Evolutionary conservation across 768 basidiomycete species (phyloP).

Genomic region (Phlebiopsis gigantea): DNA sequence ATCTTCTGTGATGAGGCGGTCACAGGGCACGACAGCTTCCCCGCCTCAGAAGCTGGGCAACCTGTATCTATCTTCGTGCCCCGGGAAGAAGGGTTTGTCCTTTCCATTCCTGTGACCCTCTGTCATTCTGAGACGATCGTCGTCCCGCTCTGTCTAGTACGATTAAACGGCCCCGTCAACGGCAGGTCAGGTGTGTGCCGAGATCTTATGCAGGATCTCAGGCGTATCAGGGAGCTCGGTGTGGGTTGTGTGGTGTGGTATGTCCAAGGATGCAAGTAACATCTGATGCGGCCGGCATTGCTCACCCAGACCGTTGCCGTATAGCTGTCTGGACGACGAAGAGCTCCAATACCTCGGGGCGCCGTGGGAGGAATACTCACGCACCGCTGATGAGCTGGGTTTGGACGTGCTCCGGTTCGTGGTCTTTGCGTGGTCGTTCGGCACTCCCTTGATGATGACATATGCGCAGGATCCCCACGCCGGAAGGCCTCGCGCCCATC

Average conservation of each 20-base stretch:
- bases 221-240: slow-evolving; percentile 65
- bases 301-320: background rate
- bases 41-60: slow-evolving; percentile 56
- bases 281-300: background rate
- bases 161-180: slow-evolving; percentile 67
- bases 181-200: slow-evolving; percentile 81
- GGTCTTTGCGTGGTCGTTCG: background rate
- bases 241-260: slow-evolving; percentile 84
- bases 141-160: slow-evolving; percentile 36
- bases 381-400: slow-evolving; percentile 53
- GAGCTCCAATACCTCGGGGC: slow-evolving; percentile 86
- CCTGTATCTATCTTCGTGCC: slow-evolving; percentile 83
- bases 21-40: background rate
- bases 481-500: slow-evolving; percentile 82
- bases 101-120: background rate
- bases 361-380: slow-evolving; percentile 75
- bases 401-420: slow-evolving; percentile 75
- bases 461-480: slow-evolving; percentile 67
- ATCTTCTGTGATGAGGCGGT: background rate
- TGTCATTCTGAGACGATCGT: background rate
- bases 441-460: background rate
- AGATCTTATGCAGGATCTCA: slow-evolving; percentile 72
- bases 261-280: slow-evolving; percentile 16
- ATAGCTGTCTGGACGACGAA: slow-evolving; percentile 77
- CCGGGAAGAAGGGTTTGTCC: slow-evolving; percentile 81